Percentiles rank a stretch among this genome's conserved stretches.
Conservation (phyloP, 371 early-diverging fungal genomes). For the Mortierella sp. region DNA sequence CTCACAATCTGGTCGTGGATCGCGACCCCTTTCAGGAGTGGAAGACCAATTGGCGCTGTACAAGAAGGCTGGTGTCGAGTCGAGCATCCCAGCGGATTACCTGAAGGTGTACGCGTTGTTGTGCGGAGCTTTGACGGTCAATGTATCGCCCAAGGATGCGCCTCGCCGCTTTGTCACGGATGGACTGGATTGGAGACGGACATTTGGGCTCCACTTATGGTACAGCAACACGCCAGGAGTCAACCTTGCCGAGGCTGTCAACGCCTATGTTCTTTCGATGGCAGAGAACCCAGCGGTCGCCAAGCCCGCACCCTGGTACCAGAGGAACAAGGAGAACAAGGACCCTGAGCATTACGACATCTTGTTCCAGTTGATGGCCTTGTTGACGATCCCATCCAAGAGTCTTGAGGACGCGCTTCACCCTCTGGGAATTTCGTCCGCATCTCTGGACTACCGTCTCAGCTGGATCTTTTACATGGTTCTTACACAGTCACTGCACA, state of each 20-base stretch:
- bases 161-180: constrained; percentile 42
- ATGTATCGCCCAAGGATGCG: constrained; percentile 29
- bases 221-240: constrained; percentile 67
- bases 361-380: constrained; percentile 72
- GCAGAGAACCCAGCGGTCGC: constrained; percentile 41
- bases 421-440: constrained; percentile 63
- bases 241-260: constrained; percentile 63
- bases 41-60: constrained; percentile 67
- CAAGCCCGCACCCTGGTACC: constrained; percentile 63
- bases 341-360: constrained; percentile 64
- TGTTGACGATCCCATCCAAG: constrained; percentile 59
- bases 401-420: constrained; percentile 68
- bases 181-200: constrained; percentile 77
- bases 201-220: constrained; percentile 82
- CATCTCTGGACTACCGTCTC: constrained; percentile 70
- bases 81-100: constrained; percentile 56
- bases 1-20: constrained; percentile 72
- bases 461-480: constrained; percentile 73
- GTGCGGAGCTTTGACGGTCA: constrained; percentile 60
- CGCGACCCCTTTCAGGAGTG: constrained; percentile 63
- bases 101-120: constrained; percentile 69
- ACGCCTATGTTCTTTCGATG: constrained; percentile 61
- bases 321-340: constrained; percentile 2
- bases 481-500: constrained; percentile 62
- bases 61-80: constrained; percentile 33